Evolutionary conservation across 805 yeast genomes (phyloP).

Genomic region (Candida andamanensis): DNA sequence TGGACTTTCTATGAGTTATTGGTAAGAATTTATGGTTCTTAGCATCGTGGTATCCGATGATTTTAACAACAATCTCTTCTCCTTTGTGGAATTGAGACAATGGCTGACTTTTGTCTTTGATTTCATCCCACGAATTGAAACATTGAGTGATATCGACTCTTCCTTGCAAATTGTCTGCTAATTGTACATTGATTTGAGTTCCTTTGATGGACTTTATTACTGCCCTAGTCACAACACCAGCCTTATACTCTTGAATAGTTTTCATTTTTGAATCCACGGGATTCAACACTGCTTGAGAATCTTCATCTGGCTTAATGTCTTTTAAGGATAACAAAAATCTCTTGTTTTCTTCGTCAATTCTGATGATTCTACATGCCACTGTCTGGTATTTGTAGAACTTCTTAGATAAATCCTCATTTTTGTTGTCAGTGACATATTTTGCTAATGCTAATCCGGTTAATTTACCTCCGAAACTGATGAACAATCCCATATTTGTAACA

Average conservation of each 20-base stretch:
- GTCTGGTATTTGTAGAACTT: slow-evolving; percentile 65
- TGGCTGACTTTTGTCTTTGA: slow-evolving; percentile 55
- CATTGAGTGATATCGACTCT: slow-evolving; percentile 73
- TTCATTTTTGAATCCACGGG: slow-evolving; percentile 57
- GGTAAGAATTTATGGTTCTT: slow-evolving; percentile 65
- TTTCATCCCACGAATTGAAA: slow-evolving; percentile 48
- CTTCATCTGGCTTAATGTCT: slow-evolving; percentile 19
- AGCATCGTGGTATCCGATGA: slow-evolving; percentile 74
- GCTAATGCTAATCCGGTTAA: slow-evolving; percentile 82
- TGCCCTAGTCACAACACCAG: slow-evolving; percentile 62
- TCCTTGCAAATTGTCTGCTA: slow-evolving; percentile 77
- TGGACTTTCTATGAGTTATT: slow-evolving; percentile 48
- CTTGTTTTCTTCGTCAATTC: slow-evolving; percentile 61
- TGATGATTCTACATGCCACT: slow-evolving; percentile 59
- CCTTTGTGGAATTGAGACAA: slow-evolving; percentile 55
- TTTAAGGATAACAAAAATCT: slow-evolving; percentile 67
- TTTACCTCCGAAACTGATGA: slow-evolving; percentile 74
- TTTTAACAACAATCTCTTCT: slow-evolving; percentile 52
- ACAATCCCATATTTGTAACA: slow-evolving; percentile 74
- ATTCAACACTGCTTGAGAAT: slow-evolving; percentile 37
- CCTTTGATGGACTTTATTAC: slow-evolving; percentile 57
- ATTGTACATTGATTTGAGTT: slow-evolving; percentile 66
- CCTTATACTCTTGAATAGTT: slow-evolving; percentile 44
- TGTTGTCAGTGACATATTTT: slow-evolving; percentile 56
- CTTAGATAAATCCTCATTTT: slow-evolving; percentile 45